phyloP scores from a whole-genome alignment of 805 yeast genomes.

The Saturnispora dispora region DNA sequence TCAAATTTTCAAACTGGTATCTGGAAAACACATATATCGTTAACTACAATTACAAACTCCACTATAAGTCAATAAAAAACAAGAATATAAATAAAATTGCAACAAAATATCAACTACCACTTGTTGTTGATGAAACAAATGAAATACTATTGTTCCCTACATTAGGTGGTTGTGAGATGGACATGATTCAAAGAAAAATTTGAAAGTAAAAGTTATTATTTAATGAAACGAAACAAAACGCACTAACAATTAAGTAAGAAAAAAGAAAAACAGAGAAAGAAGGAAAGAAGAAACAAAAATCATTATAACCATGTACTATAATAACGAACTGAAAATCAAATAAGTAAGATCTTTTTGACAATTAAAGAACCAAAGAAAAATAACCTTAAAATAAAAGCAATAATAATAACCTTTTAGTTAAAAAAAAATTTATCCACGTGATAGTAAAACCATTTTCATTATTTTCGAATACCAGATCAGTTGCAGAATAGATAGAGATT shows the following conservation, averaged over 20 bases:
- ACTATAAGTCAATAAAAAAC: background rate
- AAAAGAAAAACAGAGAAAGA: background rate
- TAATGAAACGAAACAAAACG: background rate
- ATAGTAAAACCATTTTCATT: background rate
- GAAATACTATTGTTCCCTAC: conserved; percentile 4
- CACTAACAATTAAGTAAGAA: background rate
- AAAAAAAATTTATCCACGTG: background rate
- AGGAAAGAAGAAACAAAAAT: background rate
- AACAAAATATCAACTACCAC: conserved; percentile 2
- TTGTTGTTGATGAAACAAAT: background rate
- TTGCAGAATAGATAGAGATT: background rate
- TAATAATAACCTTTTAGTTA: background rate
- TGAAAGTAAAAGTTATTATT: background rate
- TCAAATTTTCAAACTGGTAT: background rate
- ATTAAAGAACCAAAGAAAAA: conserved; percentile 1
- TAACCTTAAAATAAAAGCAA: background rate
- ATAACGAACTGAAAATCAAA: background rate
- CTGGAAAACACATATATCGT: background rate
- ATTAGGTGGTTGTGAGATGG: background rate
- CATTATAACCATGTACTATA: background rate
- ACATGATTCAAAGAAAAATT: background rate
- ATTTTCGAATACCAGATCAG: background rate
- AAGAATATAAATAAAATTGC: conserved; percentile 4
- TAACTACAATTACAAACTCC: conserved; percentile 3
- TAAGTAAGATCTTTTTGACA: background rate